phyloP scores from a whole-genome alignment of 345 rosid species.

The Citrus medica region DNA sequence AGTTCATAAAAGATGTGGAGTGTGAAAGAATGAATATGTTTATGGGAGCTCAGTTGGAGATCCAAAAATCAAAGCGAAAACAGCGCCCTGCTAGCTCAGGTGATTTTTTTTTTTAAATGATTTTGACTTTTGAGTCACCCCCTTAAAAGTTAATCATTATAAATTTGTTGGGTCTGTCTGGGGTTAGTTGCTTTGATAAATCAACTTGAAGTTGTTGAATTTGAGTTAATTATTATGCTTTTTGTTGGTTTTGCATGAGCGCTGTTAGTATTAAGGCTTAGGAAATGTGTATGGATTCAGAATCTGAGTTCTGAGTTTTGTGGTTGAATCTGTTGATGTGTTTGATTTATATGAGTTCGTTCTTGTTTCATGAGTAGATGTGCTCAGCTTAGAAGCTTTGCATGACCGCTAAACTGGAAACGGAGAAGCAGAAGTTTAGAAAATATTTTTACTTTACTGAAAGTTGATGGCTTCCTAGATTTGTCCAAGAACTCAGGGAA shows the following conservation, averaged over 20 bases:
- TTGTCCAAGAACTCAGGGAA: neutral
- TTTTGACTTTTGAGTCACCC: neutral
- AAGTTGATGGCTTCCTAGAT: neutral
- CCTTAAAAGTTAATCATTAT: neutral
- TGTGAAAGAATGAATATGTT: conserved; percentile 70
- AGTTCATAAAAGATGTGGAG: conserved; percentile 65
- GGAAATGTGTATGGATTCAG: neutral
- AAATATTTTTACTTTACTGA: neutral
- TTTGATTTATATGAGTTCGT: neutral
- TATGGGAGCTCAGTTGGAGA: conserved; percentile 63
- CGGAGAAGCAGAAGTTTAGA: neutral
- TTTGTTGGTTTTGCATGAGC: neutral
- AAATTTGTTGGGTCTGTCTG: neutral
- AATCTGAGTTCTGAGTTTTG: neutral
- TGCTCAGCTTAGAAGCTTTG: neutral
- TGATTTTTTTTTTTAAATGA: neutral
- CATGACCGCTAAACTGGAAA: neutral
- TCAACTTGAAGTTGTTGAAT: neutral
- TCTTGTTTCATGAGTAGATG: neutral
- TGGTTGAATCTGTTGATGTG: neutral
- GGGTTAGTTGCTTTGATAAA: neutral
- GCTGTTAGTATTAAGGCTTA: neutral
- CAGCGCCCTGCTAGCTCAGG: neutral
- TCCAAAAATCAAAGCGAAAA: conserved; percentile 44
- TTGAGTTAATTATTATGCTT: neutral